Percentiles rank a stretch among this genome's conserved stretches.
These are phyloP conservation scores for Penicillium sp. DNA, from an alignment of 2,329 filamentous ascomycete species.

Conservation along the genomic window DNA sequence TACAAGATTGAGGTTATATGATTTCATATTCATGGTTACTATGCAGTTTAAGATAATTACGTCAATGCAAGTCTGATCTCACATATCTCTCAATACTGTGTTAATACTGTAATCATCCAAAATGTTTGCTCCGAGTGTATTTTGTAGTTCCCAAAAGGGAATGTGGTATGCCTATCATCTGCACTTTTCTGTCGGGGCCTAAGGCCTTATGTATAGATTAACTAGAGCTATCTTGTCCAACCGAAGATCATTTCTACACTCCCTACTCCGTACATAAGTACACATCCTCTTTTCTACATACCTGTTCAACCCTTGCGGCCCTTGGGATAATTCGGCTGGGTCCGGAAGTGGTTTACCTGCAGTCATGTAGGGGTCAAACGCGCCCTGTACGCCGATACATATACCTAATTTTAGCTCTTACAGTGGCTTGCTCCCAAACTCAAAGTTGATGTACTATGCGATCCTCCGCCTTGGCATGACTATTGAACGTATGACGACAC, in stretches of 20 bases:
- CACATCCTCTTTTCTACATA: not conserved
- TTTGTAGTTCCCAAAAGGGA: not conserved
- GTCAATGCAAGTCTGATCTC: not conserved
- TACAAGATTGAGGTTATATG: not conserved
- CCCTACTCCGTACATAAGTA: not conserved
- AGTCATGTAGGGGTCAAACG: constrained; percentile 13
- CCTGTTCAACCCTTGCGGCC: not conserved
- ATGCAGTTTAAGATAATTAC: not conserved
- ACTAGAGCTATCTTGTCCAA: not conserved
- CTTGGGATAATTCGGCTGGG: not conserved
- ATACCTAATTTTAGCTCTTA: not conserved
- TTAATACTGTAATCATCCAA: not conserved
- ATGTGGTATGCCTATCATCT: not conserved
- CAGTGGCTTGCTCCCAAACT: not conserved
- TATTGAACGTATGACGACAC: not conserved
- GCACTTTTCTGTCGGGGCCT: not conserved
- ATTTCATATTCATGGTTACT: not conserved
- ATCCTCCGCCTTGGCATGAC: not conserved
- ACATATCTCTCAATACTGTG: not conserved
- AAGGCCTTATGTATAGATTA: not conserved
- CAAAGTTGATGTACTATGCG: not conserved
- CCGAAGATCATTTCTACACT: not conserved
- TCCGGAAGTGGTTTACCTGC: not conserved
- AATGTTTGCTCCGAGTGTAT: not conserved
- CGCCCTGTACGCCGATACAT: constrained; percentile 10